Conservation (phyloP, 352 stramenopile species). For the Phytopythium sindhum region DNA sequence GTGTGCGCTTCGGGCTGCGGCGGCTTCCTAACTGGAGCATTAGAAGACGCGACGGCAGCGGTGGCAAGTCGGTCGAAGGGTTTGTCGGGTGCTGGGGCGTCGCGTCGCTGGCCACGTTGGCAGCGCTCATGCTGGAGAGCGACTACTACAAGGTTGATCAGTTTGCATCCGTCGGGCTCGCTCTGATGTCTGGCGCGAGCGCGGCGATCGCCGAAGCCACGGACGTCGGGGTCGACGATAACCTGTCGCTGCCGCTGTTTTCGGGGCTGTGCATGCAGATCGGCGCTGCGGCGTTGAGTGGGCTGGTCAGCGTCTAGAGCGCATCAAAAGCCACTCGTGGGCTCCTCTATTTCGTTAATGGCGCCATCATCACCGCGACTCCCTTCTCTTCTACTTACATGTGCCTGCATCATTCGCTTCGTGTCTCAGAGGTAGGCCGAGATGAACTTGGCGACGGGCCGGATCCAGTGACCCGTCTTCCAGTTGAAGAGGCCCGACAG, state of each 20-base stretch:
- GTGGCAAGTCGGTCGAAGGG: constrained; percentile 7
- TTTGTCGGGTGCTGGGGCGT: constrained; percentile 2
- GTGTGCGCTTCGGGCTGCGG: constrained; percentile 2
- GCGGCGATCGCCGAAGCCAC: constrained; percentile 38
- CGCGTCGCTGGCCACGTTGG: neutral
- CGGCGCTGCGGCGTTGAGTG: neutral
- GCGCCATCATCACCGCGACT: neutral
- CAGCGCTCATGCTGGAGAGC: neutral
- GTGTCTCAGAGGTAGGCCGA: constrained; percentile 41
- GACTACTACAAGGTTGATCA: neutral
- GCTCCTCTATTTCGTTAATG: neutral
- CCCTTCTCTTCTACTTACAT: neutral
- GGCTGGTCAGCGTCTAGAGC: neutral
- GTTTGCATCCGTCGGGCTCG: constrained; percentile 6
- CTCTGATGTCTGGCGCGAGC: constrained; percentile 24
- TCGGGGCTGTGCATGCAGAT: constrained; percentile 34
- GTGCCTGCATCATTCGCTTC: neutral
- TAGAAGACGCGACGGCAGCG: neutral
- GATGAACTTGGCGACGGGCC: constrained; percentile 63
- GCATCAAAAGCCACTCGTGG: neutral
- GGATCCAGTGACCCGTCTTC: constrained; percentile 77
- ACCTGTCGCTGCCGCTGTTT: constrained; percentile 49
- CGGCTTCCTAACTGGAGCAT: neutral
- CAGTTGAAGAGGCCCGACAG: constrained; percentile 61
- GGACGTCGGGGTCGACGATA: constrained; percentile 52